Base-by-base conservation (phyloP, 441 rosid genomes). In the Macaranga tanarius region DNA sequence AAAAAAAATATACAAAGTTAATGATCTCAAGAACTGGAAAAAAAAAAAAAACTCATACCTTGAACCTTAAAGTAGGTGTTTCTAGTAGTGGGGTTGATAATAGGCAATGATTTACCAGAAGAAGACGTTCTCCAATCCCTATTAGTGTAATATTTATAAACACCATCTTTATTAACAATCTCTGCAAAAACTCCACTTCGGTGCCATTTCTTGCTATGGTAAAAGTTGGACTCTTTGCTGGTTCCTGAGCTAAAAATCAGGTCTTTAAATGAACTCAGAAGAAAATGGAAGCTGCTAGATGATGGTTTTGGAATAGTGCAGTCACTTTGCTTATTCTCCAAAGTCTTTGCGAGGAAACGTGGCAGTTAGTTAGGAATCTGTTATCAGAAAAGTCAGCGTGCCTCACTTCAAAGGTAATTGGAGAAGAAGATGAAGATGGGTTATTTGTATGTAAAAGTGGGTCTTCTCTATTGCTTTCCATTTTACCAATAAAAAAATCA, bases 1-100 rank as follows among this genome's bases (percentile, higher is more conserved):
- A 38, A 38, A 38, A 9, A 11, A 42, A 42, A 0, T 7, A 5
- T 19, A 17, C 56, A 19, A 19, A 52, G 0, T 52, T 1, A 0
- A 6, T 5, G 8, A 42, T 7, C 38, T 34, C 6, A 34, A 34
- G 47, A 42, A 42, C 12, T 42, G 12, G 19, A 8, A 10, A 52
- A 5, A 6, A 17, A 10, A 52, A 4, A 4, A 19, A 52, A 52
- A 10, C 2, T 52, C 19, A 3, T 67, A 95, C 99, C 99, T 88
- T 92, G 97, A 84, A 95, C 99, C 81, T 86, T 92, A 87, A 84
- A 95, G 77, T 90, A 96, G 60, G 91, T 88, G 73, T 87, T 93
- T 65, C 93, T 86, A 1, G 98, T 92, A 2, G 93, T 72, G 0
- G 98, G 99, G 75, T 95, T 95, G 73, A 93, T 75, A 72, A 95